Base-by-base conservation (phyloP, 805 yeast species). In the Lipomyces japonicus region DNA sequence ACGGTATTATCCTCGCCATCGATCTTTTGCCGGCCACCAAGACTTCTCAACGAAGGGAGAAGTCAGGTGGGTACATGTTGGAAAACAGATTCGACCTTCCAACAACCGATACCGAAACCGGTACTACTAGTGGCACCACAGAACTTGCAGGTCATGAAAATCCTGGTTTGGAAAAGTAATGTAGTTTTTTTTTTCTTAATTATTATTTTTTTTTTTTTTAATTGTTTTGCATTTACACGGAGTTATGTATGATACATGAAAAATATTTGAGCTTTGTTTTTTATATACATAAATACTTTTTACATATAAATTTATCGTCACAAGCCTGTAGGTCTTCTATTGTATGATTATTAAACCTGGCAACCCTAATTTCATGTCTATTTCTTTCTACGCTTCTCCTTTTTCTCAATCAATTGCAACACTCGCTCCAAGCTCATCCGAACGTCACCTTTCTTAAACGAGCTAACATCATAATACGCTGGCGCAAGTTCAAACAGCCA, bases 401-500 rank as follows among this genome's bases (percentile, higher is more conserved):
- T 61, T 49, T 70, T 69, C 26, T 70, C 69, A 51, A 73, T 69
- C 58, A 78, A 72, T 43, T 71, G 73, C 50, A 69, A 64, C 21
- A 82, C 80, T 47, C 85, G 74, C 62, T 82, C 87, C 54, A 84
- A 74, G 50, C 85, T 79, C 70, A 82, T 74, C 61, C 77, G 76
- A 41, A 84, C 85, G 60, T 84, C 91, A 22, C 89, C 90, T 65
- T 79, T 79, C 45, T 73, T 71, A 68, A 84, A 84, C 53, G 79
- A 76, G 22, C 71, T 76, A 48, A 82, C 66, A 58, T 83, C 79
- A 65, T 80, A 84, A 66, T 84, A 84, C 44, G 73, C 77, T 3
- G 91, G 89, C 10, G 90, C 88, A 50, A 82, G 70, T 65, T 89
- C 91, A 42, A 89, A 74, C 61, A 89, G 76, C 96, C 97, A 86